These are phyloP conservation scores for Glycine tomentella DNA, from an alignment of 306 rosid species.

Conservation along the genomic window DNA sequence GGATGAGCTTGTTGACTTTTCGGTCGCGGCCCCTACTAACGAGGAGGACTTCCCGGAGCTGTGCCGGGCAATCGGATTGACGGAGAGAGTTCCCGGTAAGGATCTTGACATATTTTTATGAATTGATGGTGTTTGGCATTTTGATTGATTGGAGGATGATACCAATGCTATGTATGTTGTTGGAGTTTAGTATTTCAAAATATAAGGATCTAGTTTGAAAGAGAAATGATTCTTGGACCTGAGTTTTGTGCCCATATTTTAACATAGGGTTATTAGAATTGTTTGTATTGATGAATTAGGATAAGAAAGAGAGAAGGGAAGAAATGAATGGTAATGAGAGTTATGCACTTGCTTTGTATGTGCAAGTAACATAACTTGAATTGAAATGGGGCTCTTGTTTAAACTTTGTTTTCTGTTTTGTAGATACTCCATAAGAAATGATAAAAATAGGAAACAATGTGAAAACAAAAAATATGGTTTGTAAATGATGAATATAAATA, in stretches of 20 bases:
- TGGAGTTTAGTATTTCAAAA: not conserved
- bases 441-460: not conserved
- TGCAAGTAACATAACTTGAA: not conserved
- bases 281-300: not conserved
- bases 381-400: conserved; percentile 11
- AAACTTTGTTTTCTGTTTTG: conserved; percentile 7
- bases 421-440: not conserved
- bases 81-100: conserved; percentile 57
- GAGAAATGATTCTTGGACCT: not conserved
- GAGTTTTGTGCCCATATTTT: not conserved
- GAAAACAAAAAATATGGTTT: not conserved
- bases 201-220: conserved; percentile 19
- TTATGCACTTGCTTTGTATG: not conserved
- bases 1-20: conserved; percentile 68
- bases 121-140: not conserved
- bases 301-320: not conserved
- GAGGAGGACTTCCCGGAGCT: conserved; percentile 54
- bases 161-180: not conserved
- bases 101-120: not conserved
- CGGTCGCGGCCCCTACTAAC: conserved; percentile 49
- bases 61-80: conserved; percentile 55
- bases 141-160: not conserved
- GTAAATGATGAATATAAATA: too few species aligned
- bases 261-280: not conserved
- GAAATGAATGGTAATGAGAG: conserved; percentile 17